These are phyloP conservation scores for Elsinoe batatas DNA, from an alignment of 2,329 filamentous ascomycete species.

Conservation along the genomic window DNA sequence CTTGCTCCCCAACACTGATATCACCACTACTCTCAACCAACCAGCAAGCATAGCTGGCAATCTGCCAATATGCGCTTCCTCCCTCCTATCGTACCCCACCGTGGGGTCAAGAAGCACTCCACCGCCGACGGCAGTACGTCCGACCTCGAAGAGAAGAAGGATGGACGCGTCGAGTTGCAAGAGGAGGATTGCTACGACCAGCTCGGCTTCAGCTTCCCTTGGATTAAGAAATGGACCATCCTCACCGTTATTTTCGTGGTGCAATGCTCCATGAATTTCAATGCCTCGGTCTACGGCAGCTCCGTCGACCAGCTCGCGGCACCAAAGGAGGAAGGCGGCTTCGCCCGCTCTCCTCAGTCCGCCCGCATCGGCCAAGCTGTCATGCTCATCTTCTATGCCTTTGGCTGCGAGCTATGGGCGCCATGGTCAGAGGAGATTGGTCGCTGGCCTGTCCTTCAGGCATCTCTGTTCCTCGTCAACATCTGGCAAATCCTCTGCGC, in stretches of 20 bases:
- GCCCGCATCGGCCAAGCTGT: constrained; percentile 34
- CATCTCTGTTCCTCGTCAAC: constrained; percentile 40
- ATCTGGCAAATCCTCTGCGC: constrained; percentile 37
- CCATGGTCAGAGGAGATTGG: constrained; percentile 44
- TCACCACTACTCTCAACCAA: not conserved
- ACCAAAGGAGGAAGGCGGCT: constrained; percentile 24
- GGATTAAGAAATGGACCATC: constrained; percentile 43
- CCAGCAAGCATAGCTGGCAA: not conserved
- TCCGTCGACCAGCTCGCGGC: constrained; percentile 41
- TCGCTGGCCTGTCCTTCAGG: constrained; percentile 37
- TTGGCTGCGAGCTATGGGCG: constrained; percentile 39
- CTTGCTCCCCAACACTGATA: constrained; percentile 1
- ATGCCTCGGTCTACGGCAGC: constrained; percentile 43
- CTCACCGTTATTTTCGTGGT: constrained; percentile 43
- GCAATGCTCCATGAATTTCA: constrained; percentile 46
- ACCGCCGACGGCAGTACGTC: not conserved
- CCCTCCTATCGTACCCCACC: not conserved
- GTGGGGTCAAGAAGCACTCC: not conserved
- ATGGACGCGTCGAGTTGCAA: constrained; percentile 3
- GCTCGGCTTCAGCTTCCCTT: constrained; percentile 40
- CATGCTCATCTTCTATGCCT: constrained; percentile 40
- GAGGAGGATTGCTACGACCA: constrained; percentile 42
- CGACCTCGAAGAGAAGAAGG: constrained; percentile 4
- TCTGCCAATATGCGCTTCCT: not conserved
- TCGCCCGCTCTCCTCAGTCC: constrained; percentile 32